phyloP scores from a whole-genome alignment of 2,329 filamentous ascomycete species.

The Microdochium paspali region DNA sequence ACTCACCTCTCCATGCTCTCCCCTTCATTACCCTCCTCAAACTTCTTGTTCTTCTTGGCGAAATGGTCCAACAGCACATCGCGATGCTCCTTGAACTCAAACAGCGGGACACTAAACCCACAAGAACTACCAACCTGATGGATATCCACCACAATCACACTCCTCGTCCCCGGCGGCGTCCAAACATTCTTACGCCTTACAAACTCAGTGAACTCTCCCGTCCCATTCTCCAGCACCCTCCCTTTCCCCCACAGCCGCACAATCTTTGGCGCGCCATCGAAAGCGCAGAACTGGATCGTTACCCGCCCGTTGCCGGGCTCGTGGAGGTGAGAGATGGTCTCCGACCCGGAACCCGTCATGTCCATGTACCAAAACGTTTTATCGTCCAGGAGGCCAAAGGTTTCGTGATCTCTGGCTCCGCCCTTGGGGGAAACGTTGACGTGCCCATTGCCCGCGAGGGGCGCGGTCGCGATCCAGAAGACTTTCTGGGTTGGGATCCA shows the following conservation, averaged over 20 bases:
- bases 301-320: slow-evolving; percentile 59
- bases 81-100: slow-evolving; percentile 26
- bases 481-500: slow-evolving; percentile 62
- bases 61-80: slow-evolving; percentile 19
- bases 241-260: slow-evolving; percentile 26
- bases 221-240: slow-evolving; percentile 23
- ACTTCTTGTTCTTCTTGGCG: slow-evolving; percentile 22
- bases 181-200: slow-evolving; percentile 19
- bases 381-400: slow-evolving; percentile 21
- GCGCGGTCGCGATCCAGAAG: slow-evolving; percentile 69
- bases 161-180: slow-evolving; percentile 19
- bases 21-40: slow-evolving; percentile 19
- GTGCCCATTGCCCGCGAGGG: slow-evolving; percentile 52
- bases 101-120: slow-evolving; percentile 28
- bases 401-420: slow-evolving; percentile 26
- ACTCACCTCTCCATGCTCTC: slow-evolving; percentile 24
- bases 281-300: slow-evolving; percentile 59
- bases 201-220: slow-evolving; percentile 19
- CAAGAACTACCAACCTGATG: slow-evolving; percentile 29
- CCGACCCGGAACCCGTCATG: slow-evolving; percentile 63
- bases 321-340: slow-evolving; percentile 67
- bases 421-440: slow-evolving; percentile 74
- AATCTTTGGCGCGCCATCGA: slow-evolving; percentile 27
- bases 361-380: slow-evolving; percentile 52
- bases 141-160: slow-evolving; percentile 26